Evolutionary conservation across 352 stramenopile species (phyloP), one percentile per base, ranked within the genome.

Genomic region (Globisporangium heterothallicum): DNA sequence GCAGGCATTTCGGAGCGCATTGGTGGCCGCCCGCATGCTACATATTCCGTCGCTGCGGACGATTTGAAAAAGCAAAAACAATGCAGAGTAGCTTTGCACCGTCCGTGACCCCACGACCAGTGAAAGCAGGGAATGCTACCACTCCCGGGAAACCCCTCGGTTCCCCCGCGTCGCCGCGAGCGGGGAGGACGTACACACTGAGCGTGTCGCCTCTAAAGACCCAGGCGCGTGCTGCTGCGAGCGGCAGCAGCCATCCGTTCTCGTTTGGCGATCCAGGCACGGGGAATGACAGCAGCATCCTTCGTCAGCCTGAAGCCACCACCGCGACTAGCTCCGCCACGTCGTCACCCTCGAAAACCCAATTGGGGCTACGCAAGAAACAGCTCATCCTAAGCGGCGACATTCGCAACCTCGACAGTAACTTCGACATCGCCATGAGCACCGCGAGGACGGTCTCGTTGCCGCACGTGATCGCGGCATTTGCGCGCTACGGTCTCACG

Each of bases 341-440:
- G n/a, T n/a, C n/a, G n/a, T n/a, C n/a, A n/a, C n/a, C n/a, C n/a
- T n/a, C n/a, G n/a, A n/a, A n/a, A 62, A 10, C 58, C 60, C 0
- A 38, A 54, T 32, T 56, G 9, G 34, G 66, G 21, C 55, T 66
- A 48, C 68, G 74, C 4, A 86, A 85, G 64, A 88, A 85, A 52
- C 74, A 64, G 46, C 32, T 90, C 43, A 81, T 88, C 38, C 48
- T 85, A 9, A 72, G 61, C 9, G 79, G 79, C 2, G 79, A 90
- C 53, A 85, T 88, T 43, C 74, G 79, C 30, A 90, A 90, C 56
- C 55, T 90, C 18, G 72, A 70, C 21, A 86, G 62, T 49, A 86
- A 86, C 45, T 88, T 90, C 40, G 60, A 74, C 4, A 51, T 90
- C 40, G 64, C 72, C 8, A 75, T 70, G 59, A 74, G 70, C 60